Percentiles rank a stretch among this genome's conserved stretches.
These are phyloP conservation scores for Limonium bicolor DNA, from an alignment of 148 eudicot species.

Conservation along the genomic window DNA sequence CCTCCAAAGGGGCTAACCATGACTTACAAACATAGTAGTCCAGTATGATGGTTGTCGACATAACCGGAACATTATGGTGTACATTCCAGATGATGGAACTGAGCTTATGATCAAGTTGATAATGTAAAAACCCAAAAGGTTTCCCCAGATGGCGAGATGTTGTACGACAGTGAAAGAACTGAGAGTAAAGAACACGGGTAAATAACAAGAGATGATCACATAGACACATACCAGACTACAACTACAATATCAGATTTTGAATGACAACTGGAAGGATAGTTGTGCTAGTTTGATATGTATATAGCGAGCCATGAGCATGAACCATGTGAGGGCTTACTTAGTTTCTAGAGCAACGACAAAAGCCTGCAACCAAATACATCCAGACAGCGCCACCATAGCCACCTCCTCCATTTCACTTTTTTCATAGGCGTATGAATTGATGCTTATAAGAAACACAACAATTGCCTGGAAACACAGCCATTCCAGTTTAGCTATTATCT, in stretches of 20 bases:
- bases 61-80: slow-evolving; percentile 91
- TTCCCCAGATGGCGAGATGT: slow-evolving; percentile 98
- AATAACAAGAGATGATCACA: no score
- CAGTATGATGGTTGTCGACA: slow-evolving; percentile 84
- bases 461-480: slow-evolving; percentile 49
- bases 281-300: no score
- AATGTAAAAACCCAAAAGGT: slow-evolving; percentile 58
- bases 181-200: no score
- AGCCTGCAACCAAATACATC: slow-evolving; percentile 99
- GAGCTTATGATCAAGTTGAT: slow-evolving; percentile 82
- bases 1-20: background rate
- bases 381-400: slow-evolving; percentile 92
- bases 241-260: no score
- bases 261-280: no score
- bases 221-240: no score
- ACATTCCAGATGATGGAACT: slow-evolving; percentile 79
- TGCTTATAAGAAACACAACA: slow-evolving; percentile 63
- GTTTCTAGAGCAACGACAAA: slow-evolving; percentile 87
- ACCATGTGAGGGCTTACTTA: slow-evolving; percentile 53
- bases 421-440: slow-evolving; percentile 69
- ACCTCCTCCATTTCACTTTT: slow-evolving; percentile 92
- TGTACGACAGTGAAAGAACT: slow-evolving; percentile 87
- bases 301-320: no score
- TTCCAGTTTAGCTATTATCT: slow-evolving; percentile 1
- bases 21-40: slow-evolving; percentile 87